phyloP scores from a whole-genome alignment of 2,329 filamentous ascomycete genomes.

The Dichotomopilus funicola region DNA sequence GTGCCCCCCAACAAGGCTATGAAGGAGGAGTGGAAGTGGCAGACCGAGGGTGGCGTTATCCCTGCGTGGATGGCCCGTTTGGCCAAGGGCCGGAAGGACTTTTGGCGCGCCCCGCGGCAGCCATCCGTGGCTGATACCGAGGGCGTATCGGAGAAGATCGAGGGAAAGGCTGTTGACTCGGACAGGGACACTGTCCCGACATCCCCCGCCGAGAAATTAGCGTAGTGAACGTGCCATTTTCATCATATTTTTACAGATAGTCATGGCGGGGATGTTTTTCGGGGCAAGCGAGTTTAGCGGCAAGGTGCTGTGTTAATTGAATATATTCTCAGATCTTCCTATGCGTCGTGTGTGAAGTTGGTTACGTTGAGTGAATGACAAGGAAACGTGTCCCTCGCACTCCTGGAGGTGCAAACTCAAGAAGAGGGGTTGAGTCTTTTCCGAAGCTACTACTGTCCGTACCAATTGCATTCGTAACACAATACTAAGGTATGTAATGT shows the following conservation, averaged over 20 bases:
- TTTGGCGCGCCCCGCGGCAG: conserved; percentile 14
- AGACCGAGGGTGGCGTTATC: conserved; percentile 65
- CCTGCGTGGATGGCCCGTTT: conserved; percentile 67
- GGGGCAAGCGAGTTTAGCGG: too few relatives aligned
- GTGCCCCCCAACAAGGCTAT: conserved; percentile 67
- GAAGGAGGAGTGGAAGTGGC: conserved; percentile 76
- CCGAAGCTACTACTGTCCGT: too few relatives aligned
- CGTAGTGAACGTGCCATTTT: background rate
- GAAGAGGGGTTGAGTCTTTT: too few relatives aligned
- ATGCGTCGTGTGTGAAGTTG: too few relatives aligned
- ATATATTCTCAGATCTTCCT: too few relatives aligned
- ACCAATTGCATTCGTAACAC: too few relatives aligned
- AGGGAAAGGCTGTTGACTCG: conserved; percentile 2
- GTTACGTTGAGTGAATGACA: too few relatives aligned
- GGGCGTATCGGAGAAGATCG: conserved; percentile 10
- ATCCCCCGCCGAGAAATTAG: conserved; percentile 7
- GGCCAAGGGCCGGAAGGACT: conserved; percentile 48
- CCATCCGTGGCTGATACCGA: conserved; percentile 9
- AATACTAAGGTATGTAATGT: too few relatives aligned
- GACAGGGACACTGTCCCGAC: conserved; percentile 5
- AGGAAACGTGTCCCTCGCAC: too few relatives aligned
- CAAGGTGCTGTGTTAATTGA: too few relatives aligned
- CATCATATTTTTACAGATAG: background rate
- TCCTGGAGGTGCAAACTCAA: too few relatives aligned
- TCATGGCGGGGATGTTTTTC: too few relatives aligned